Percentiles rank a stretch among this genome's conserved stretches.
phyloP scores from a whole-genome alignment of 768 basidiomycete genomes.

The Mycena kentingensis region DNA sequence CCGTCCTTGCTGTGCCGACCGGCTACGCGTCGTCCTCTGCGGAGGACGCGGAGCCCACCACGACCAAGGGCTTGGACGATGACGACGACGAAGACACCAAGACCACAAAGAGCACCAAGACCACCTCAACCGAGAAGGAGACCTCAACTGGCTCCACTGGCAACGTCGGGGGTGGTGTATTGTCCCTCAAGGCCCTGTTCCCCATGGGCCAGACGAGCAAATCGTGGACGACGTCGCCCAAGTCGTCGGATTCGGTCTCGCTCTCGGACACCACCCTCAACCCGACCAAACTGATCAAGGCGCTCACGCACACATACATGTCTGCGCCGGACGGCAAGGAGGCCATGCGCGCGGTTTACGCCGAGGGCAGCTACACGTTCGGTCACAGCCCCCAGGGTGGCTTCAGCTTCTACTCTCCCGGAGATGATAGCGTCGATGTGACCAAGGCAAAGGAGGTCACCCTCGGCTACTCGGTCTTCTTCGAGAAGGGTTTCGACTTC shows the following conservation, averaged over 20 bases:
- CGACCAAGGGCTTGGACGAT: neutral
- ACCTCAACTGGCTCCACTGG: conserved; percentile 22
- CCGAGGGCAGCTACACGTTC: conserved; percentile 59
- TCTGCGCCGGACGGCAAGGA: conserved; percentile 51
- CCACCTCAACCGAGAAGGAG: conserved; percentile 15
- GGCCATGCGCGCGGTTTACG: conserved; percentile 55
- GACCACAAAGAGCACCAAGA: conserved; percentile 16
- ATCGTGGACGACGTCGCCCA: conserved; percentile 52
- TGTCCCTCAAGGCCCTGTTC: conserved; percentile 40
- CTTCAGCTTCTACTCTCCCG: conserved; percentile 72
- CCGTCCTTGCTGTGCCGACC: neutral
- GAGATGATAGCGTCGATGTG: conserved; percentile 52
- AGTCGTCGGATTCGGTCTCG: conserved; percentile 35
- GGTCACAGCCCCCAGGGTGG: conserved; percentile 52
- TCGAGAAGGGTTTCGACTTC: conserved; percentile 64
- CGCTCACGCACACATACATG: conserved; percentile 44
- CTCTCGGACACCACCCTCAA: conserved; percentile 49
- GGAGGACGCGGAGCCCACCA: neutral
- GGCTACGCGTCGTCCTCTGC: neutral
- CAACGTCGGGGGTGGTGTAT: conserved; percentile 6
- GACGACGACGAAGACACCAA: conserved; percentile 25
- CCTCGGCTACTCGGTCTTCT: conserved; percentile 63
- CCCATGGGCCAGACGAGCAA: conserved; percentile 36
- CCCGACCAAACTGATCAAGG: conserved; percentile 39
- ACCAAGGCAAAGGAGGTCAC: conserved; percentile 66